These are phyloP conservation scores for Pseudocercospora fijiensis DNA, from an alignment of 2,329 filamentous ascomycete species.

Conservation along the genomic window DNA sequence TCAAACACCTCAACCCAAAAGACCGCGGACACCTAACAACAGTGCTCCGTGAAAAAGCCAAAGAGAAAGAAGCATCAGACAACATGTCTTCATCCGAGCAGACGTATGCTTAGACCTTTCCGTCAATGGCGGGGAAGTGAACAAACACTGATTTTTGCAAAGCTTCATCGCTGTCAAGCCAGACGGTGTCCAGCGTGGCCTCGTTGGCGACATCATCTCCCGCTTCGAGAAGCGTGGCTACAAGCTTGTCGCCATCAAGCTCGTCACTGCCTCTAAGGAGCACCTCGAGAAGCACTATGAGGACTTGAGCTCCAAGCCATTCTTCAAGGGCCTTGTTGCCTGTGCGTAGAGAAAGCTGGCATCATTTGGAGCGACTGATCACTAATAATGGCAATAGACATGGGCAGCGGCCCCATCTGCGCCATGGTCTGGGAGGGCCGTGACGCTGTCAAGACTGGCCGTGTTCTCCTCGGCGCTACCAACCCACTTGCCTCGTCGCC, in stretches of 20 bases:
- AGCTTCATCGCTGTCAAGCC: constrained; percentile 99
- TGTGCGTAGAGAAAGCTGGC: constrained; percentile 60
- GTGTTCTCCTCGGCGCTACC: constrained; percentile 94
- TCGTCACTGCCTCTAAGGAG: constrained; percentile 80
- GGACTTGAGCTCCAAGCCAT: constrained; percentile 89
- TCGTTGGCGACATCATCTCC: constrained; percentile 94
- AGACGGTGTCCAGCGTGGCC: constrained; percentile 98
- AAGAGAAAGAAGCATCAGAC: constrained; percentile 32
- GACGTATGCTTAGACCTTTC: constrained; percentile 64
- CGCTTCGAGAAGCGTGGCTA: constrained; percentile 98
- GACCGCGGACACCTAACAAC: constrained; percentile 47
- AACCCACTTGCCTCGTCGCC: constrained; percentile 93
- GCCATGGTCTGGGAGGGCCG: constrained; percentile 99
- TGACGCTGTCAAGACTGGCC: constrained; percentile 98
- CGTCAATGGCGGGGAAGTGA: neutral
- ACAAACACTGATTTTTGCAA: constrained; percentile 23
- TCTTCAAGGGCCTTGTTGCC: constrained; percentile 91
- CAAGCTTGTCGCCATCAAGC: constrained; percentile 99
- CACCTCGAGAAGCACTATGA: constrained; percentile 98
- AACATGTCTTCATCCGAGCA: constrained; percentile 67
- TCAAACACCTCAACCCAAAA: constrained; percentile 49
- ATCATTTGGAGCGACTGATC: neutral
- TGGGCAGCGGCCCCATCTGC: constrained; percentile 93
- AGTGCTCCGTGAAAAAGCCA: constrained; percentile 31
- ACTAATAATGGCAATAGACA: constrained; percentile 57